phyloP scores from a whole-genome alignment of 1,284 basidiomycete species.

The Microbotryum intermedium region DNA sequence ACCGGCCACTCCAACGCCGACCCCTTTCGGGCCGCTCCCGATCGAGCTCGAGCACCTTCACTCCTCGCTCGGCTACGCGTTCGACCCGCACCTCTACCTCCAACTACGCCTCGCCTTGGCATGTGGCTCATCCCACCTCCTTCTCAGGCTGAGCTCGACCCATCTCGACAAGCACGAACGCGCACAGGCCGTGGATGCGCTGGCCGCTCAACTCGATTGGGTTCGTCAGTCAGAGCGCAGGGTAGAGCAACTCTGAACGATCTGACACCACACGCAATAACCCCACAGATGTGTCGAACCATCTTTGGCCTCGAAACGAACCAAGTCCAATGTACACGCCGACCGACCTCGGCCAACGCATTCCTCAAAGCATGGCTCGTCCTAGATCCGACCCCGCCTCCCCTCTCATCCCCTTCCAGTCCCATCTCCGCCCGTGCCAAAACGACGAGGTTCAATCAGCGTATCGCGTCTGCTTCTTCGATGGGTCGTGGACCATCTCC shows the following conservation, averaged over 20 bases:
- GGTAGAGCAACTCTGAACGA: too few relatives aligned
- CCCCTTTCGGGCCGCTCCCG: too few relatives aligned
- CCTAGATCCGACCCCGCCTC: background rate
- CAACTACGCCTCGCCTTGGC: conserved; percentile 1
- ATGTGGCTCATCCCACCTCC: background rate
- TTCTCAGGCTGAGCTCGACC: background rate
- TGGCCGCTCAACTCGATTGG: conserved; percentile 8
- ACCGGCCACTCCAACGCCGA: too few relatives aligned
- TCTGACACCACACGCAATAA: too few relatives aligned
- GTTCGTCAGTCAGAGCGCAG: background rate
- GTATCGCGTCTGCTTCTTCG: too few relatives aligned
- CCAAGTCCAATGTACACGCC: background rate
- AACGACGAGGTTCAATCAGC: too few relatives aligned
- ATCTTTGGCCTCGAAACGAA: conserved; percentile 4
- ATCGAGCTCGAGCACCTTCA: background rate
- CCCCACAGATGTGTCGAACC: conserved; percentile 2
- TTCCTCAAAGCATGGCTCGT: conserved; percentile 10
- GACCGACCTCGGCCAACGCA: background rate
- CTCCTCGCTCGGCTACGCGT: background rate
- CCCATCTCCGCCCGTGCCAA: too few relatives aligned
- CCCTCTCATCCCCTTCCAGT: background rate
- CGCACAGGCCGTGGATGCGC: background rate
- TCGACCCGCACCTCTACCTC: conserved; percentile 8
- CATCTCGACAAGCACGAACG: background rate
- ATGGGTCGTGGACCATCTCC: too few relatives aligned